Percentiles rank a stretch among this genome's conserved stretches.
phyloP scores from a whole-genome alignment of 148 eudicot genomes.

The Rhododendron griersonianum region DNA sequence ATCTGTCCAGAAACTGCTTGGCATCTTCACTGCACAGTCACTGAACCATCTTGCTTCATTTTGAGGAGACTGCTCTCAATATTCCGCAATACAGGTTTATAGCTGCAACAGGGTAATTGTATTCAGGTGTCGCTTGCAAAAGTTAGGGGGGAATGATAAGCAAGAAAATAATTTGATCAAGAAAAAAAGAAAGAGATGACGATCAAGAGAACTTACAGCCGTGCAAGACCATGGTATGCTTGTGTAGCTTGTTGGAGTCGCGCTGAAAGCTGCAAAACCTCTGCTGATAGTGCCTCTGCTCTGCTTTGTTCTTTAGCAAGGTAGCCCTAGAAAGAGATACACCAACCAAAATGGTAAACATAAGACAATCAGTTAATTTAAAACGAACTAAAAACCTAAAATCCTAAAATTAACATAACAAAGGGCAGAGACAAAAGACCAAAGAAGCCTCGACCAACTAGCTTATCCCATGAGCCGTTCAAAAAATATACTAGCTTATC shows the following conservation, averaged over 20 bases:
- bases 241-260: constrained; percentile 85
- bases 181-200: background rate
- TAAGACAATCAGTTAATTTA: background rate
- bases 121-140: background rate
- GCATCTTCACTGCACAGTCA: constrained; percentile 43
- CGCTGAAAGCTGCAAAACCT: constrained; percentile 81
- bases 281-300: constrained; percentile 82
- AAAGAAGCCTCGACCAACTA: background rate
- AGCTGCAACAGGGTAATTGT: constrained; percentile 40
- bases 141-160: background rate
- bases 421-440: background rate
- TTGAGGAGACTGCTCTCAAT: constrained; percentile 83
- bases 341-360: background rate
- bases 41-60: constrained; percentile 72
- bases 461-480: background rate
- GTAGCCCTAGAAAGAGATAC: constrained; percentile 39
- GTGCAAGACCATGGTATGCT: constrained; percentile 77
- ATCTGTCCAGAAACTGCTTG: background rate
- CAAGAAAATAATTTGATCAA: background rate
- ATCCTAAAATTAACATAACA: background rate
- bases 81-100: constrained; percentile 81
- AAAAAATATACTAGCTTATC: background rate
- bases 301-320: constrained; percentile 83
- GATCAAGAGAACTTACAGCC: constrained; percentile 51
- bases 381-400: background rate